Evolutionary conservation across 805 yeast genomes (phyloP).

Genomic region (Kurtzmaniella fragi): DNA sequence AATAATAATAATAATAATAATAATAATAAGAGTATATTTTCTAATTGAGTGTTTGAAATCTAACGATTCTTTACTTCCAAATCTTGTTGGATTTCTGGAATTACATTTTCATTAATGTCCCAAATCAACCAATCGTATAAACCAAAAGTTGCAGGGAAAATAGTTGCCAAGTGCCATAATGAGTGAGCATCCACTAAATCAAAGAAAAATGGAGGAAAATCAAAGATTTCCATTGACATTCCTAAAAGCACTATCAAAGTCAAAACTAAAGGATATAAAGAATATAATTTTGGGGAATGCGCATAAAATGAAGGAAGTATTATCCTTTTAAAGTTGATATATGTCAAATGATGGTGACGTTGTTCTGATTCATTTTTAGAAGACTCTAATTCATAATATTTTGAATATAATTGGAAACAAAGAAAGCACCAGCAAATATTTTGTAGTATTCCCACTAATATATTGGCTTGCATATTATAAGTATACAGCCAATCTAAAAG

Average conservation of each 20-base stretch:
- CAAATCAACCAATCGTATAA: slow-evolving; percentile 45
- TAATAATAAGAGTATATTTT: background rate
- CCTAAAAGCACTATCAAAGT: slow-evolving; percentile 53
- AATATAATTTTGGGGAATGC: slow-evolving; percentile 31
- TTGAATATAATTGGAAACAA: slow-evolving; percentile 28
- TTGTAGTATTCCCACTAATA: slow-evolving; percentile 72
- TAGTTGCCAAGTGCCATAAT: slow-evolving; percentile 88
- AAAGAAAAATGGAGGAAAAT: slow-evolving; percentile 64
- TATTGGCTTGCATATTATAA: slow-evolving; percentile 90
- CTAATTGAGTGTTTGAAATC: slow-evolving; percentile 2
- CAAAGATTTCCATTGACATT: slow-evolving; percentile 87
- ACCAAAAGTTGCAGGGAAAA: slow-evolving; percentile 36
- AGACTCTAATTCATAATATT: slow-evolving; percentile 23
- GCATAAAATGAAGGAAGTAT: slow-evolving; percentile 27
- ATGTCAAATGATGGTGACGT: slow-evolving; percentile 21
- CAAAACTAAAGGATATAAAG: slow-evolving; percentile 34
- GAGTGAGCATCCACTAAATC: slow-evolving; percentile 88
- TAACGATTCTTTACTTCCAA: slow-evolving; percentile 10
- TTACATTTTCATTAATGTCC: slow-evolving; percentile 34
- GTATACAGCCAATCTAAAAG: slow-evolving; percentile 80
- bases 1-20: no score
- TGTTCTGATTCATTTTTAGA: slow-evolving; percentile 4
- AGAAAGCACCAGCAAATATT: slow-evolving; percentile 37
- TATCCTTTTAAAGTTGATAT: slow-evolving; percentile 16
- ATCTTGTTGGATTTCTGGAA: slow-evolving; percentile 8